Base-by-base conservation (phyloP, 148 eudicot genomes). In the Diospyros kaki region DNA sequence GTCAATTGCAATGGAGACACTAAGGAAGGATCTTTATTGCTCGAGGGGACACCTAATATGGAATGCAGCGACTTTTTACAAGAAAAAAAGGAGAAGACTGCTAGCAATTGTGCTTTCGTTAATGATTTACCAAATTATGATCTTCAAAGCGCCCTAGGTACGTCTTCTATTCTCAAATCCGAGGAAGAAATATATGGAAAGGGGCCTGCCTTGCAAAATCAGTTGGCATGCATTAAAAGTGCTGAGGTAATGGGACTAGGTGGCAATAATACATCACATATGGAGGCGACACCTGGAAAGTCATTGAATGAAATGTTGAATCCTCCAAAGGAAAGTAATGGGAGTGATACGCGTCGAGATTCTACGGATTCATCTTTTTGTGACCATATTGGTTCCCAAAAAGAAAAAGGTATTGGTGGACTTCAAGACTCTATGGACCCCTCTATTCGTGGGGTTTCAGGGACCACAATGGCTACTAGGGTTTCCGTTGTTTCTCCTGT, bases 1-100 rank as follows among this genome's bases (percentile, higher is more conserved):
- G 78, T 75, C 75, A 85, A 82, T 62, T 78, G 85, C 8, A 88
- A 87, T 74, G 89, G 85, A 64, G 76, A 70, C n/a, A 52, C 74
- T 42, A 81, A 78, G 66, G 86, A 82, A 78, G 81, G 82, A 45
- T 69, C 63, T 71, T 68, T 79, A 64, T 77, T 73, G 52, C 58
- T 67, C 72, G 87, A 77, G 63, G 83, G 66, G 67, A 77, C 69
- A 43, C 80, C 77, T 54, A 70, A 53, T 72, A 77, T 66, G 77
- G 86, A 83, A 68, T 81, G 79, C 74, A 83, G 81, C 50, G 75
- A 80, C 72, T 46, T 65, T 56, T 45, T 76, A 14, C 75, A 79
- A 61, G 87, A 78, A 76, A 79, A 75, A 79, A 79, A 73, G 68
- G 83, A 73, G 53, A 82, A 54, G 38, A 73, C 73, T 58, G 69